Base-by-base conservation (phyloP, 2,329 filamentous ascomycete species). In the Chrysosporium keratinophilum region DNA sequence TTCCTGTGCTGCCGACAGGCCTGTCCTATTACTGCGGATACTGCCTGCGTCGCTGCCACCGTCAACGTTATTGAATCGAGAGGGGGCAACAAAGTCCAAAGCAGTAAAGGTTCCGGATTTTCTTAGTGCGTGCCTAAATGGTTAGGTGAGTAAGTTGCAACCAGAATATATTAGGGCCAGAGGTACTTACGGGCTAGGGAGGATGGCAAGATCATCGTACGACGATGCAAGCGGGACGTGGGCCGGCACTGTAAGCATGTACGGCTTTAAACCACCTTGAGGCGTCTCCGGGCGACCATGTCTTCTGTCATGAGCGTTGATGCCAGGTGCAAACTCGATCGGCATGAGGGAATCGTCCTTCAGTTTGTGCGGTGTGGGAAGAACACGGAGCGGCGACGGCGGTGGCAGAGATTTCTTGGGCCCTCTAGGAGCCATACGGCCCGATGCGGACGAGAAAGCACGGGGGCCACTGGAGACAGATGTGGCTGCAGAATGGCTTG, bases 151-250 rank as follows among this genome's bases (percentile, higher is more conserved):
- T 34, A 11, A 23, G 14, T 20, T 28, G 34, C 42, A 20, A 1
- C 23, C 28, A 12, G 10, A n/a, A 28, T 17, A 41, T 5, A 33
- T 20, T 2, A 3, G 52, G 10, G 10, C 43, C 34, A 37, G 46
- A 20, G 58, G 23, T 58, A 85, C 87, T 85, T 82, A 91, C 81
- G 93, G 89, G 78, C 89, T 96, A 37, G 93, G 93, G 59, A 98
- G 82, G 7, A 79, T 78, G 11, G 84, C 72, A 57, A 97, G 82
- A 56, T 97, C 91, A 54, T 97, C 91, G 69, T 89, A 96, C 4
- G 89, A 78, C 56, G 85, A 88, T 20, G 79, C 83, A 39, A 96
- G 77, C 0, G 90, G 90, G n/a, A 83, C 85, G 65, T 87, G 84
- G 31, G 81, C 78, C 14, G 84, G 81, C 1, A 90, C 78, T 37